Evolutionary conservation across 1,284 basidiomycete species (phyloP).

Genomic region (Austroboletus niveus): DNA sequence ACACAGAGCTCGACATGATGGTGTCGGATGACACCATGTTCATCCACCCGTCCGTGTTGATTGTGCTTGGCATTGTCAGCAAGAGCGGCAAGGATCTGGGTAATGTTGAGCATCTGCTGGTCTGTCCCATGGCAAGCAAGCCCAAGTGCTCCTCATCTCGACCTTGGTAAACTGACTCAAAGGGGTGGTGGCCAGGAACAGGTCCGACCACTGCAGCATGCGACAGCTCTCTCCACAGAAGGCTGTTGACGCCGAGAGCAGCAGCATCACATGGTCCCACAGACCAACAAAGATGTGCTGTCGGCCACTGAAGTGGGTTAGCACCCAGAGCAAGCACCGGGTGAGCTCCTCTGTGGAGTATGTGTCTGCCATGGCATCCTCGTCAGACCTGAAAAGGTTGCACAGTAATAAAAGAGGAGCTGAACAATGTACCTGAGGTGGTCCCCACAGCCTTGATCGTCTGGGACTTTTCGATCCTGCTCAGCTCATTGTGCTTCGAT

Average conservation of each 20-base stretch:
- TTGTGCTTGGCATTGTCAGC: too few species aligned
- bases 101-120: too few species aligned
- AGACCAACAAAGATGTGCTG: slow-evolving; percentile 9
- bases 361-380: too few species aligned
- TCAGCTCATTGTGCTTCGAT: not conserved
- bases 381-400: too few species aligned
- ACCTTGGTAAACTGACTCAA: not conserved
- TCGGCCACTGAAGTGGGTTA: not conserved
- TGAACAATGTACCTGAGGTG: slow-evolving; percentile 15
- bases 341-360: too few species aligned
- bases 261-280: slow-evolving; percentile 23
- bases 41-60: slow-evolving; percentile 18
- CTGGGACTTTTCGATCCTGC: slow-evolving; percentile 12
- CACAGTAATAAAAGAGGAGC: too few species aligned
- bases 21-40: slow-evolving; percentile 25
- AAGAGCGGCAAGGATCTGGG: slow-evolving; percentile 19
- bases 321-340: slow-evolving; percentile 7
- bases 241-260: slow-evolving; percentile 7
- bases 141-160: not conserved
- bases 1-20: slow-evolving; percentile 19
- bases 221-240: slow-evolving; percentile 10
- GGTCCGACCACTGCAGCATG: too few species aligned
- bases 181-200: not conserved
- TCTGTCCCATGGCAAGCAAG: too few species aligned
- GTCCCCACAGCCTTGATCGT: slow-evolving; percentile 20